These are phyloP conservation scores for Babesia bigemina DNA, from an alignment of 169 alveolate genomes.

Conservation along the genomic window DNA sequence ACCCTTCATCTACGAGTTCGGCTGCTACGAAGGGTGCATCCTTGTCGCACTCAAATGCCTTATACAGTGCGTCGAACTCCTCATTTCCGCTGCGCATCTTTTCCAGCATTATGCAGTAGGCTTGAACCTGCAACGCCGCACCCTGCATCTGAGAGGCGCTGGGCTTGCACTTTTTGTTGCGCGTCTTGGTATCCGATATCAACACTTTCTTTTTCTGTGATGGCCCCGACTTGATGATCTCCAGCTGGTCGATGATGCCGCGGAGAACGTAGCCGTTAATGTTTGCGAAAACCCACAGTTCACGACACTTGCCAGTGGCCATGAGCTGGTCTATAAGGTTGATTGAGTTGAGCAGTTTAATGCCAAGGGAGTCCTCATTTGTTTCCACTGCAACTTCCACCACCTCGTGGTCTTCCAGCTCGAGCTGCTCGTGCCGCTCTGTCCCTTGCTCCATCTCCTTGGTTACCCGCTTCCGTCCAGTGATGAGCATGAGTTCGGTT, in stretches of 20 bases:
- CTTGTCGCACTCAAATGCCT: constrained; percentile 73
- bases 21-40: constrained; percentile 66
- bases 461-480: constrained; percentile 78
- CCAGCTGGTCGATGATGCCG: constrained; percentile 79
- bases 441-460: constrained; percentile 79
- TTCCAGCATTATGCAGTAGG: constrained; percentile 74
- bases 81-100: constrained; percentile 64
- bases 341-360: constrained; percentile 74
- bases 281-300: constrained; percentile 78
- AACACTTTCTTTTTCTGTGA: constrained; percentile 58
- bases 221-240: constrained; percentile 43
- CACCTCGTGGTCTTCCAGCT: constrained; percentile 78
- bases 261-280: constrained; percentile 72
- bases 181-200: constrained; percentile 80
- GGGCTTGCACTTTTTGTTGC: constrained; percentile 71
- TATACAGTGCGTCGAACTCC: constrained; percentile 62
- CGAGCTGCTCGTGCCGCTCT: constrained; percentile 79
- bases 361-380: constrained; percentile 78
- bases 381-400: constrained; percentile 77
- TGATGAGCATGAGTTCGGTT: constrained; percentile 72
- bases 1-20: constrained; percentile 70
- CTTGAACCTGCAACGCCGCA: constrained; percentile 80
- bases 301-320: constrained; percentile 76
- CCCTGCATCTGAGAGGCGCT: constrained; percentile 73
- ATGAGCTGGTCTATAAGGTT: constrained; percentile 68